These are phyloP conservation scores for Leccinellum rugosiceps DNA, from an alignment of 768 basidiomycete species.

Conservation along the genomic window DNA sequence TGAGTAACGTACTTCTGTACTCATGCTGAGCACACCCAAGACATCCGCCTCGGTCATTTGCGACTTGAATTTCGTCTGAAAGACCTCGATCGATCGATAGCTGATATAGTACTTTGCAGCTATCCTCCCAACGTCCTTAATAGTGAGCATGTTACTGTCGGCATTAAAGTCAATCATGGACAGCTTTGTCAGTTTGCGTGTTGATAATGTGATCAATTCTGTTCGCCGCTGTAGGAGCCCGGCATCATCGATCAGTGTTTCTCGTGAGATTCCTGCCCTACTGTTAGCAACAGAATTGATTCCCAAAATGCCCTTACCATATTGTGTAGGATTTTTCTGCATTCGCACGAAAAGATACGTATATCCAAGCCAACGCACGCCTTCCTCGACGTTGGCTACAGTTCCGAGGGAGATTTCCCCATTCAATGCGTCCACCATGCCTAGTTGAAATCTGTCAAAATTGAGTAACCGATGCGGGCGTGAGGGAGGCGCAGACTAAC, in stretches of 20 bases:
- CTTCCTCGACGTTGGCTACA: conserved; percentile 82
- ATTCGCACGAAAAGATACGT: conserved; percentile 96
- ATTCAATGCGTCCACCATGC: conserved; percentile 89
- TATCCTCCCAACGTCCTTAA: conserved; percentile 92
- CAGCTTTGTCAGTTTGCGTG: conserved; percentile 59
- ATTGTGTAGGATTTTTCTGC: conserved; percentile 84
- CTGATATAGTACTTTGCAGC: conserved; percentile 97
- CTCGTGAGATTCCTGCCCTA: conserved; percentile 65
- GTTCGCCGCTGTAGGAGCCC: conserved; percentile 66
- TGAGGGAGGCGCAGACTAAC: conserved; percentile 40
- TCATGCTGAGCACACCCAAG: conserved; percentile 79
- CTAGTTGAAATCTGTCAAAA: conserved; percentile 62
- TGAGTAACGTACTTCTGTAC: conserved; percentile 69
- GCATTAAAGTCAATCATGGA: conserved; percentile 82
- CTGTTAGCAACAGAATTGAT: background rate
- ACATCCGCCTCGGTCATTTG: conserved; percentile 94
- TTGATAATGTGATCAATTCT: conserved; percentile 64
- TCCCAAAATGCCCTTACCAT: conserved; percentile 48
- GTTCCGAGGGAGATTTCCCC: conserved; percentile 95
- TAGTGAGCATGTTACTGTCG: conserved; percentile 53
- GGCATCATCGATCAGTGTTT: conserved; percentile 67
- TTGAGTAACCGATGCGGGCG: background rate
- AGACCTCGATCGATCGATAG: conserved; percentile 80
- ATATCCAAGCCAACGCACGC: conserved; percentile 92
- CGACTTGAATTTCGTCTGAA: conserved; percentile 72